Conservation (phyloP, 441 rosid species). For the Geranium incanum region DNA sequence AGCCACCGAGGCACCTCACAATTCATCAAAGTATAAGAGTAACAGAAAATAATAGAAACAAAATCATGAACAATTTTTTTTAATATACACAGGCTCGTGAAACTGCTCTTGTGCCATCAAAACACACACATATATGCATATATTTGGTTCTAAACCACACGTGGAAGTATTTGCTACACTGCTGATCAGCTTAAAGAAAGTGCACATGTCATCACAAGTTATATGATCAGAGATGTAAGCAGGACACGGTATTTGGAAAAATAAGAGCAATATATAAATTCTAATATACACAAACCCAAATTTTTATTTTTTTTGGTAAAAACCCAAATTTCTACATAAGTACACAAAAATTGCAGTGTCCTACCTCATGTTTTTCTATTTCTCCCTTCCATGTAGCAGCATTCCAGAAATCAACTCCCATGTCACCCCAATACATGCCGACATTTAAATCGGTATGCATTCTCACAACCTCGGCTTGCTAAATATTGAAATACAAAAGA, state of each 20-base stretch:
- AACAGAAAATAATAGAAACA: background rate
- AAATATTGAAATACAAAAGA: constrained; percentile 9
- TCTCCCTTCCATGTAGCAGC: constrained; percentile 48
- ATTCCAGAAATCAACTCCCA: constrained; percentile 74
- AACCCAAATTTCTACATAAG: background rate
- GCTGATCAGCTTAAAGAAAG: background rate
- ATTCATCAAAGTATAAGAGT: background rate
- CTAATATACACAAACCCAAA: background rate
- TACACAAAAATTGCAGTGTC: background rate
- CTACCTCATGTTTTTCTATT: constrained; percentile 58
- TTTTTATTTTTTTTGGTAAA: too few relatives aligned
- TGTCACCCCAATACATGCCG: constrained; percentile 73
- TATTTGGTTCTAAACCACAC: too few relatives aligned
- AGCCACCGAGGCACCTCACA: background rate
- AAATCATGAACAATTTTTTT: background rate
- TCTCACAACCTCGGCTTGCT: constrained; percentile 62
- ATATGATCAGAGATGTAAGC: background rate
- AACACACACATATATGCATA: background rate
- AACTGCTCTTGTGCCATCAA: background rate
- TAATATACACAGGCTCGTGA: background rate
- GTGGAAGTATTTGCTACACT: background rate
- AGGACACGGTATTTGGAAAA: background rate
- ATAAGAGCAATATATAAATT: background rate
- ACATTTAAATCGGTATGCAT: constrained; percentile 64
- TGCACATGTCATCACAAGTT: background rate